Percentiles rank a stretch among this genome's conserved stretches.
Conservation (phyloP, 2,329 filamentous ascomycete genomes). For the Rosellinia necatrix region DNA sequence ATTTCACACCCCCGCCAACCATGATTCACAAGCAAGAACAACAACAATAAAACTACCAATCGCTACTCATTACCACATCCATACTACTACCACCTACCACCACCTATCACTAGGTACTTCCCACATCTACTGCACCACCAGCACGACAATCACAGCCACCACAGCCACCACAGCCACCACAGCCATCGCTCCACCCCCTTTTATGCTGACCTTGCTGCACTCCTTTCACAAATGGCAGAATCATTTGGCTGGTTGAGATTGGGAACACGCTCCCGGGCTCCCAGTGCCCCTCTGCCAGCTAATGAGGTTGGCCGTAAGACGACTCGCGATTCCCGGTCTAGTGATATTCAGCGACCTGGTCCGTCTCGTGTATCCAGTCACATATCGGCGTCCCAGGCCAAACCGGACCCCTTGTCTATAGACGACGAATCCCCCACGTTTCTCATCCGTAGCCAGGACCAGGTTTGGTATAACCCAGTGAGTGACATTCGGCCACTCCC, state of each 20-base stretch:
- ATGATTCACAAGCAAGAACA: no score
- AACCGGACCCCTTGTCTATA: conserved; percentile 15
- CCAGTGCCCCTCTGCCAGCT: conserved; percentile 26
- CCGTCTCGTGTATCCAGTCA: conserved; percentile 33
- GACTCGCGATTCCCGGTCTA: conserved; percentile 6
- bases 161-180: background rate
- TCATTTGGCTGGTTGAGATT: conserved; percentile 33
- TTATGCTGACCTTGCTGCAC: no score
- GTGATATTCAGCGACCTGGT: conserved; percentile 19
- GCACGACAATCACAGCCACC: background rate
- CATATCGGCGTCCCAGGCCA: conserved; percentile 20
- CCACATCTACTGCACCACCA: no score
- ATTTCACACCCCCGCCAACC: no score
- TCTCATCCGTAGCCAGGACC: conserved; percentile 36
- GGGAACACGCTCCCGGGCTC: conserved; percentile 32
- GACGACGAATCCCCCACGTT: conserved; percentile 4
- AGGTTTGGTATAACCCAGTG: conserved; percentile 45
- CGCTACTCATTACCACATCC: no score
- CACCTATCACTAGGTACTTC: background rate
- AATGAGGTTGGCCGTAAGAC: conserved; percentile 17
- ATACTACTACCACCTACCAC: background rate
- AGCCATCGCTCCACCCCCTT: no score
- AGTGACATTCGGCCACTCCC: background rate
- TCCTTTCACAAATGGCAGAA: conserved; percentile 17
- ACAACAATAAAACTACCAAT: no score